These are phyloP conservation scores for Acrocalymma vagum DNA, from an alignment of 2,329 filamentous ascomycete species.

Conservation along the genomic window DNA sequence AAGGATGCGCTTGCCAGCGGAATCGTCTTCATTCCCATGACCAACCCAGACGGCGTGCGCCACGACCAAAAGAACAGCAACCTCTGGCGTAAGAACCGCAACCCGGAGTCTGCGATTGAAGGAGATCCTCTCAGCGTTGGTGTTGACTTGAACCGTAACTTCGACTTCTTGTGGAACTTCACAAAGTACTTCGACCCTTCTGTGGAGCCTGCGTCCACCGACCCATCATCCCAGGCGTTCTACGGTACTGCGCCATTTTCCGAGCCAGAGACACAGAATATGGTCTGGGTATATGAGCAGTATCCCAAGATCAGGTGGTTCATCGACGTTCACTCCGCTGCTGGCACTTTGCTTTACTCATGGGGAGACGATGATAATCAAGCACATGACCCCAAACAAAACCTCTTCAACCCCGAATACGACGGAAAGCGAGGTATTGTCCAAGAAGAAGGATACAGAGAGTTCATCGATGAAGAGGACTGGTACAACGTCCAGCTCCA, in stretches of 20 bases:
- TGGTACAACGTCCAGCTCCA: constrained; percentile 41
- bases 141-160: constrained; percentile 45
- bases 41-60: constrained; percentile 41
- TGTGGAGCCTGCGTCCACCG: constrained; percentile 49
- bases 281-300: constrained; percentile 62
- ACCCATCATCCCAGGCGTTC: constrained; percentile 57
- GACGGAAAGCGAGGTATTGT: constrained; percentile 61
- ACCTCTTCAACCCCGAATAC: constrained; percentile 61
- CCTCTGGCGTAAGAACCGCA: constrained; percentile 49
- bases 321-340: constrained; percentile 66
- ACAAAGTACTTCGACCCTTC: constrained; percentile 54
- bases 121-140: constrained; percentile 26
- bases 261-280: constrained; percentile 64
- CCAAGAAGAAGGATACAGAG: constrained; percentile 60
- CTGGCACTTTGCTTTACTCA: constrained; percentile 63
- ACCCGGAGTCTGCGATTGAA: constrained; percentile 40
- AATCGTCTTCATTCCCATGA: constrained; percentile 58
- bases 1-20: constrained; percentile 60
- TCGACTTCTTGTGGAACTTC: constrained; percentile 67
- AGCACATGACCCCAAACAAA: constrained; percentile 55
- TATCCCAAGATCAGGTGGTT: constrained; percentile 64
- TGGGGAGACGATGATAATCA: constrained; percentile 67
- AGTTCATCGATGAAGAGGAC: constrained; percentile 48
- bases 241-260: constrained; percentile 63
- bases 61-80: constrained; percentile 40